Base-by-base conservation (phyloP, 176 grass and related monocot genomes). In the Carex scoparia region DNA sequence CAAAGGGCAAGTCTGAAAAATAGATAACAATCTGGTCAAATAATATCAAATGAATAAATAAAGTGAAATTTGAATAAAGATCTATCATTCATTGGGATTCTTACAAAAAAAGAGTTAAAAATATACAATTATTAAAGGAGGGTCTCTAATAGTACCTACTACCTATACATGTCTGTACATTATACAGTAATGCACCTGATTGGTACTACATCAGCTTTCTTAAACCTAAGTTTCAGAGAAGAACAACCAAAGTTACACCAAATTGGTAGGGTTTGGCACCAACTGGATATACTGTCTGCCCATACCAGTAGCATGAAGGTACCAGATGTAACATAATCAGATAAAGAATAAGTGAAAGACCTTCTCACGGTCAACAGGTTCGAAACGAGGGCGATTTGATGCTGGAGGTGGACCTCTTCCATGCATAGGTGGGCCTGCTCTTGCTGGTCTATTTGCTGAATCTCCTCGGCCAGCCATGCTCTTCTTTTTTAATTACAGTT, bases 281-380 rank as follows among this genome's bases (percentile, higher is more conserved):
- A 14, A 77, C 13, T 76, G 23, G 19, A 19, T 28, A 55, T 32
- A 12, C 48, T 55, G 14, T 44, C n/a, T 28, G 19, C 61, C 23
- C 30, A 46, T 74, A 49, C 42, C 51, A 32, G 73, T 31, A 78
- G 27, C 27, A 78, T 27, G 51, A 55, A 72, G 11, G 7, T 48
- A 46, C 40, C 37, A 19, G n/a, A 7, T 46, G 7, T 19, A 72
- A 32, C 32, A 14, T 15, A 32, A 78, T 28, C 27, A 53, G 14
- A 46, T 61, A 53, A 40, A 66, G n/a, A 65, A 7, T 4, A 72
- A 40, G 30, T 48, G 7, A 57, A 32, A 27, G 16, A 94, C 94
- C 94, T 97, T 97, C 87, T 97, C 94, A 58, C 94, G 94, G 69
- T 97, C 94, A 53, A 97, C 83, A 37, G 94, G 94, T 15, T 94